Conservation (phyloP, 1,284 basidiomycete genomes). For the Naganishia sp. region DNA sequence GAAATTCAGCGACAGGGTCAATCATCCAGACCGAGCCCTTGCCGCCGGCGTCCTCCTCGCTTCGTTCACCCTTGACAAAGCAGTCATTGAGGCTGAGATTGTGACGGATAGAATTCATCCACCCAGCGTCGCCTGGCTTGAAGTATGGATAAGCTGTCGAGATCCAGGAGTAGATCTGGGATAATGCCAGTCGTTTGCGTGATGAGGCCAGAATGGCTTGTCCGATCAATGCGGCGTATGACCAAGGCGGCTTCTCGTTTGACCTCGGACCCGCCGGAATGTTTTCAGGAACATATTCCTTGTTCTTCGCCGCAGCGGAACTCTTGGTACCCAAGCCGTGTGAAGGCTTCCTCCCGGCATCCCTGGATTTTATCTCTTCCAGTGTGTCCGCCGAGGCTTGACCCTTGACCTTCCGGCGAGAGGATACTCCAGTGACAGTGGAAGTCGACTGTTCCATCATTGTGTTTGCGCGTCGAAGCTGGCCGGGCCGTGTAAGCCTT, state of each 20-base stretch:
- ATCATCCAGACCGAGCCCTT: constrained; percentile 55
- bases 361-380: constrained; percentile 17
- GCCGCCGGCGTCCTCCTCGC: constrained; percentile 49
- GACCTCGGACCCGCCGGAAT: constrained; percentile 82
- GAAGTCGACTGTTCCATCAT: constrained; percentile 22
- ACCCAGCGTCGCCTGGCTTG: constrained; percentile 88
- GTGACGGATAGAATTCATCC: constrained; percentile 88
- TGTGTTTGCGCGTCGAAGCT: constrained; percentile 23
- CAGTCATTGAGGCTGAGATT: constrained; percentile 81
- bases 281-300: constrained; percentile 43
- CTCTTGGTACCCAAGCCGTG: constrained; percentile 16
- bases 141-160: constrained; percentile 91
- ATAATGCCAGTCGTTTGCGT: constrained; percentile 80
- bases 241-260: constrained; percentile 72
- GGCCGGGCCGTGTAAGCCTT: constrained; percentile 13
- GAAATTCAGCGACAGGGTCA: constrained; percentile 41
- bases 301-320: constrained; percentile 19
- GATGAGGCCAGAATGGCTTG: constrained; percentile 86
- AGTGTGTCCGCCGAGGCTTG: constrained; percentile 11
- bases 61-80: constrained; percentile 64
- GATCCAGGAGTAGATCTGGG: constrained; percentile 96
- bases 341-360: constrained; percentile 18
- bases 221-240: constrained; percentile 93
- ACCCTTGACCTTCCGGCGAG: constrained; percentile 23
- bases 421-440: background rate